Conservation (phyloP, 1,284 basidiomycete genomes). For the Boletus mariae region DNA sequence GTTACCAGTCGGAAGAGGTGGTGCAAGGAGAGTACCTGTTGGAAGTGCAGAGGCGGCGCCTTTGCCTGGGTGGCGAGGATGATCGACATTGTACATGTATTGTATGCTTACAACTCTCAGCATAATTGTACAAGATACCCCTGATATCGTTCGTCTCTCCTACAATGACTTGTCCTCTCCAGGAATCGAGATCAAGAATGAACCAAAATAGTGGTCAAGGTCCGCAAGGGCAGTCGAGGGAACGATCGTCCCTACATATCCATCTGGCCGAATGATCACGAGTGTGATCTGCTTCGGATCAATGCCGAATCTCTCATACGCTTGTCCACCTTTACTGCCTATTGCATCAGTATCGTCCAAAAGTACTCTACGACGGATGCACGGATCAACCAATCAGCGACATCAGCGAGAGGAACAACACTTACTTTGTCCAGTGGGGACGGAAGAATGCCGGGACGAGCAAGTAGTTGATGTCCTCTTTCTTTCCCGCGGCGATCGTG, state of each 20-base stretch:
- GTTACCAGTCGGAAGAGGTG: constrained; percentile 35
- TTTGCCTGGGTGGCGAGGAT: constrained; percentile 33
- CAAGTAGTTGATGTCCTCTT: constrained; percentile 45
- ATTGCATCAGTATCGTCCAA: constrained; percentile 36
- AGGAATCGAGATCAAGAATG: constrained; percentile 19
- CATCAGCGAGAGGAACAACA: background rate
- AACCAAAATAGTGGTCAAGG: constrained; percentile 40
- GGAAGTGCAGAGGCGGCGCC: constrained; percentile 56
- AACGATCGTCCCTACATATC: constrained; percentile 51
- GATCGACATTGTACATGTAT: constrained; percentile 21
- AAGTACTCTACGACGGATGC: constrained; percentile 10
- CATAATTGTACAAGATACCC: constrained; percentile 27
- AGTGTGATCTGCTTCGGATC: constrained; percentile 41
- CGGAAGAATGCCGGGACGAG: constrained; percentile 50
- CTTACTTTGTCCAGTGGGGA: constrained; percentile 65
- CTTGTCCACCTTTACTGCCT: constrained; percentile 35
- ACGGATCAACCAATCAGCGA: constrained; percentile 2
- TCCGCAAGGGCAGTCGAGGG: constrained; percentile 33
- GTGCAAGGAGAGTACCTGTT: constrained; percentile 54
- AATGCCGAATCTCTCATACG: constrained; percentile 49
- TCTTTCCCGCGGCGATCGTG: constrained; percentile 46
- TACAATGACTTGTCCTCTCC: background rate
- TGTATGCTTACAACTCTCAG: constrained; percentile 12
- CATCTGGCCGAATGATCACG: constrained; percentile 55
- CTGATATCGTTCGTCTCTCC: background rate